A percentile compares a stretch with the other conserved stretches of the same genome.
Evolutionary conservation across 768 basidiomycete genomes (phyloP).

Genomic region (Termitomyces sp.): DNA sequence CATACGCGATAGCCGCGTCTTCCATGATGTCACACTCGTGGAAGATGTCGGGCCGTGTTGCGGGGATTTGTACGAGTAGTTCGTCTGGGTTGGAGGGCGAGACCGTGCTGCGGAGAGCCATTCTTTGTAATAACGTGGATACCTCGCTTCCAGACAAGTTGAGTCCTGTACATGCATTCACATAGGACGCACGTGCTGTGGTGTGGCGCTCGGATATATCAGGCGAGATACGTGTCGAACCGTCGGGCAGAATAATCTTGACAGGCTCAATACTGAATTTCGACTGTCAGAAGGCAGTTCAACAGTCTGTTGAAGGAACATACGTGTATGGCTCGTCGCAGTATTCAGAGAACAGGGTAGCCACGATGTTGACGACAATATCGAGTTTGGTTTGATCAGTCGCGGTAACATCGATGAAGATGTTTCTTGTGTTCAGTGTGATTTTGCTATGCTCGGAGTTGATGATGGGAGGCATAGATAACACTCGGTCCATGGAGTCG

Average conservation of each 20-base stretch:
- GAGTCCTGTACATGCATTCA: slow-evolving; percentile 95
- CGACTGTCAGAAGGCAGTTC: background rate
- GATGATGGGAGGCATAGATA: slow-evolving; percentile 98
- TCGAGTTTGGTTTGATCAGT: slow-evolving; percentile 95
- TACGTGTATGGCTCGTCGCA: slow-evolving; percentile 90
- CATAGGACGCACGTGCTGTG: slow-evolving; percentile 78
- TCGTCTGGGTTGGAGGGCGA: slow-evolving; percentile 58
- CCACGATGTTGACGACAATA: slow-evolving; percentile 91
- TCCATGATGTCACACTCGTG: slow-evolving; percentile 99
- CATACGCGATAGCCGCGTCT: slow-evolving; percentile 95
- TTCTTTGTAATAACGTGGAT: slow-evolving; percentile 68
- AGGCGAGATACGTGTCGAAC: slow-evolving; percentile 71
- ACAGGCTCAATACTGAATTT: slow-evolving; percentile 84
- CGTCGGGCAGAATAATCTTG: slow-evolving; percentile 75
- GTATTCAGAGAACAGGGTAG: slow-evolving; percentile 98
- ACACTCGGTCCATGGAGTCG: slow-evolving; percentile 78
- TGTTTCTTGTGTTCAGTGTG: slow-evolving; percentile 84
- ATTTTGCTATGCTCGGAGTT: slow-evolving; percentile 98
- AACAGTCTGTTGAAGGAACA: slow-evolving; percentile 21
- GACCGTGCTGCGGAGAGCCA: slow-evolving; percentile 64
- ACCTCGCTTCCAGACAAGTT: slow-evolving; percentile 61
- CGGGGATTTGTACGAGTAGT: slow-evolving; percentile 73
- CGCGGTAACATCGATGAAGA: slow-evolving; percentile 96
- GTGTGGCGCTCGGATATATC: slow-evolving; percentile 70
- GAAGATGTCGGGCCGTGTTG: slow-evolving; percentile 97